A percentile compares a stretch with the other conserved stretches of the same genome.
These are phyloP conservation scores for Monosporascus ibericus DNA, from an alignment of 2,329 filamentous ascomycete species.

Conservation along the genomic window DNA sequence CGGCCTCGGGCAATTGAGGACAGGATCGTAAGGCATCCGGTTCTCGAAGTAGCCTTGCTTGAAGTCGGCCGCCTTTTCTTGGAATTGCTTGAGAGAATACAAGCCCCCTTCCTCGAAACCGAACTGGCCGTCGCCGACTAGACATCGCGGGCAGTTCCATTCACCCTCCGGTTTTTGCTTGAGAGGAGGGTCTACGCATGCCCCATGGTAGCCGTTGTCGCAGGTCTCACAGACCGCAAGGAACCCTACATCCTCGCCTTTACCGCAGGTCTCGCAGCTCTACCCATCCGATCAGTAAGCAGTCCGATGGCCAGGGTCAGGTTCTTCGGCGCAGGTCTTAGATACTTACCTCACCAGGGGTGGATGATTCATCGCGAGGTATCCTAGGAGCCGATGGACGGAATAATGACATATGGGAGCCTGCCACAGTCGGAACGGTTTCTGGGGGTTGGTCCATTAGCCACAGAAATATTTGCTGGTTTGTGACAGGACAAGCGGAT, in stretches of 20 bases:
- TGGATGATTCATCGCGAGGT: conserved; percentile 45
- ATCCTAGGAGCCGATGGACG: conserved; percentile 70
- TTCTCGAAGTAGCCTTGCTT: conserved; percentile 90
- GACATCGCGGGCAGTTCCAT: conserved; percentile 92
- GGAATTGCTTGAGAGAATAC: conserved; percentile 92
- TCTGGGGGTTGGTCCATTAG: conserved; percentile 39
- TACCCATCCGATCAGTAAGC: conserved; percentile 28
- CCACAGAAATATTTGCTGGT: conserved; percentile 19
- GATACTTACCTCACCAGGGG: conserved; percentile 36
- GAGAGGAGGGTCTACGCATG: conserved; percentile 82
- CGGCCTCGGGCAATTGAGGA: conserved; percentile 71
- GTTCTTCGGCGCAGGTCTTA: neutral
- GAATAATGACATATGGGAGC: conserved; percentile 94
- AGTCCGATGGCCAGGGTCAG: neutral
- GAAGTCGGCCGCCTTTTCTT: conserved; percentile 92
- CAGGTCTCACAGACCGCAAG: conserved; percentile 87
- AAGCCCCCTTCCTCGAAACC: conserved; percentile 95
- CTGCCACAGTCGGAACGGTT: conserved; percentile 76
- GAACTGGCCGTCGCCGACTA: conserved; percentile 94
- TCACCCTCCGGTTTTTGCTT: conserved; percentile 73
- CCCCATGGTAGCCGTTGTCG: conserved; percentile 79
- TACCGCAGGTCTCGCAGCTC: conserved; percentile 84
- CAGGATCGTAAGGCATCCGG: conserved; percentile 81
- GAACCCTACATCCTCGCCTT: conserved; percentile 63
- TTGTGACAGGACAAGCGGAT: conserved; percentile 4